These are phyloP conservation scores for Stephanodiscus triporus DNA, from an alignment of 108 stramenopile genomes.

Conservation along the genomic window DNA sequence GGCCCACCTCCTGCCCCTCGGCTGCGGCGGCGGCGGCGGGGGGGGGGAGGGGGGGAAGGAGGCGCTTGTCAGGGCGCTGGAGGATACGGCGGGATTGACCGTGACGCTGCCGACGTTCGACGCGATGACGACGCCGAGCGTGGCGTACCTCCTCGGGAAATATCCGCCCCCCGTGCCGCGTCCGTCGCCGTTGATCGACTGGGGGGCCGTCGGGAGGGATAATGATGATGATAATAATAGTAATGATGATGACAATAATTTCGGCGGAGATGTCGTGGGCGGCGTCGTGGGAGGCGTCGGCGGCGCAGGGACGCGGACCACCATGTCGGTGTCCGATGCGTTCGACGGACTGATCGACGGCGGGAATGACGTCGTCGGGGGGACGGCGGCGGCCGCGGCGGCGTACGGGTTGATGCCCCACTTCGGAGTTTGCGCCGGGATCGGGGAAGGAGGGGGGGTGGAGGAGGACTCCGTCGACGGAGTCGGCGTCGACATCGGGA, in stretches of 20 bases:
- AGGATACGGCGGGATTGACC: conserved; percentile 16
- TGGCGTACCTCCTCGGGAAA: conserved; percentile 37
- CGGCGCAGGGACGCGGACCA: neutral
- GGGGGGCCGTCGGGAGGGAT: neutral
- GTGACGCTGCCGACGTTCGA: conserved; percentile 39
- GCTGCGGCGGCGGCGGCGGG: neutral
- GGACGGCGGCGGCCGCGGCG: neutral
- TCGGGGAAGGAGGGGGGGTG: neutral
- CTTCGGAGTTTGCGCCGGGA: neutral
- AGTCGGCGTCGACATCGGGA: too few relatives aligned
- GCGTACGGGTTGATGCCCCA: neutral
- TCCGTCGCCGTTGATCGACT: neutral
- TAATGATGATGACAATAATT: too few relatives aligned
- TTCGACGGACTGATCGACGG: neutral
- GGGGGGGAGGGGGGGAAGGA: conserved; percentile 1
- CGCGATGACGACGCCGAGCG: conserved; percentile 22
- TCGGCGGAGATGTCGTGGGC: neutral
- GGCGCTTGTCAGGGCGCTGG: conserved; percentile 16
- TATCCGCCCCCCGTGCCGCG: conserved; percentile 8
- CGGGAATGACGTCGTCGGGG: neutral
- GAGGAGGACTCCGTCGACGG: neutral
- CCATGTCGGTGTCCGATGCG: conserved; percentile 5
- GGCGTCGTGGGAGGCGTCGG: too few relatives aligned
- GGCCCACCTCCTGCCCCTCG: conserved; percentile 39
- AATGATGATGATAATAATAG: too few relatives aligned